Conservation (phyloP, 345 rosid species). For the Excoecaria cochinchinensis region DNA sequence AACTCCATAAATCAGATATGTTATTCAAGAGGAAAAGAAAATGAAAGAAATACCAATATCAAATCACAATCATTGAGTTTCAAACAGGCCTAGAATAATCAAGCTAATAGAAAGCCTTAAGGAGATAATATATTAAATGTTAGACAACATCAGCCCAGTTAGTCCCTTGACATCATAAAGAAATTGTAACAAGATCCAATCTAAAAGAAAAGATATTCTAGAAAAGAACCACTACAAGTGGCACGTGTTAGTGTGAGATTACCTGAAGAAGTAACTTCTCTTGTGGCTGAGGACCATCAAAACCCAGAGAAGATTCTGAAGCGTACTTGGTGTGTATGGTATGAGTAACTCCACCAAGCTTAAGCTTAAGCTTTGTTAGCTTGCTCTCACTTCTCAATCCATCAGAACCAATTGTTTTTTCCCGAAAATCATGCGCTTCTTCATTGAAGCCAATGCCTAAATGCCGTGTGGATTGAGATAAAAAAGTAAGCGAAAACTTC, state of each 20-base stretch:
- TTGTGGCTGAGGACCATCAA: conserved; percentile 7
- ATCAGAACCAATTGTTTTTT: conserved; percentile 10
- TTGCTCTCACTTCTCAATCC: conserved; percentile 18
- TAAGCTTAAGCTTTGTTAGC: conserved; percentile 30
- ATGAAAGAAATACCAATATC: not conserved
- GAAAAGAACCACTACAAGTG: not conserved
- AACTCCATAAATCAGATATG: not conserved
- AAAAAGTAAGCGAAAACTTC: conserved; percentile 9
- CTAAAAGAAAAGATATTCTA: not conserved
- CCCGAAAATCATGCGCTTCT: conserved; percentile 1
- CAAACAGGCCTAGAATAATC: not conserved
- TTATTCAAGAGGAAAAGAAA: not conserved
- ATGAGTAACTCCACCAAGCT: conserved; percentile 31
- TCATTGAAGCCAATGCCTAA: conserved; percentile 7
- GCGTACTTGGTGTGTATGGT: conserved; percentile 25
- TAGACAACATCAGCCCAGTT: not conserved
- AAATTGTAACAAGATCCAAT: not conserved
- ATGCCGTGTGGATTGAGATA: conserved; percentile 3
- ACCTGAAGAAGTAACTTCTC: conserved; percentile 17
- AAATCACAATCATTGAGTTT: not conserved
- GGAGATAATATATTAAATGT: not conserved
- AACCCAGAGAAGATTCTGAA: conserved; percentile 11
- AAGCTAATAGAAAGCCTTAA: not conserved
- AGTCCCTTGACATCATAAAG: not conserved
- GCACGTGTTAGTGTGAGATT: conserved; percentile 6